Conservation (phyloP, 2,329 filamentous ascomycete species). For the Neofusicoccum parvum region DNA sequence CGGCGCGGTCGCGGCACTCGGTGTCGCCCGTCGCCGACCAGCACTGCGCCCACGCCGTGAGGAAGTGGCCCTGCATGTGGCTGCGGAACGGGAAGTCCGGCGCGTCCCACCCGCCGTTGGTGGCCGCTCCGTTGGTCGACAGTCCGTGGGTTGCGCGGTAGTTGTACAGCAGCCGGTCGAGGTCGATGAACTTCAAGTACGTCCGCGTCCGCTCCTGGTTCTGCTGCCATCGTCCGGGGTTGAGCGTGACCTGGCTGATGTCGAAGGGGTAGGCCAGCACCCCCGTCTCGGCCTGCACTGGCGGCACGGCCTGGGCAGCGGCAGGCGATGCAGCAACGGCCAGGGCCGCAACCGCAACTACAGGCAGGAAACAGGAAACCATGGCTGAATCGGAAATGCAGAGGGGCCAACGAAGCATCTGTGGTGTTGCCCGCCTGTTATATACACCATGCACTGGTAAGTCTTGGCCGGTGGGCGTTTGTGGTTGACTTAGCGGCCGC, state of each 20-base stretch:
- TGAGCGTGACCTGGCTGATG: conserved; percentile 44
- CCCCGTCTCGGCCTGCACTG: conserved; percentile 32
- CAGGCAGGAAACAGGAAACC: too few species aligned
- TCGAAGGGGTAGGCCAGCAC: conserved; percentile 43
- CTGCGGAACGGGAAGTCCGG: conserved; percentile 57
- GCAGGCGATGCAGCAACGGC: not conserved
- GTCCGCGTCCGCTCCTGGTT: conserved; percentile 52
- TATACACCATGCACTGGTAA: too few species aligned
- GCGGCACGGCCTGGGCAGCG: conserved; percentile 30
- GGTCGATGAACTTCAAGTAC: conserved; percentile 51
- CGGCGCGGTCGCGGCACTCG: conserved; percentile 50
- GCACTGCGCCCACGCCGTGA: conserved; percentile 55
- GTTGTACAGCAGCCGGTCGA: conserved; percentile 52
- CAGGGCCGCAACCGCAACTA: not conserved
- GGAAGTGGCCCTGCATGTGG: conserved; percentile 55
- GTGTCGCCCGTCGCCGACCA: conserved; percentile 48
- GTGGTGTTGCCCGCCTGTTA: too few species aligned
- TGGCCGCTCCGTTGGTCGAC: conserved; percentile 48
- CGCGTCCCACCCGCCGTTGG: conserved; percentile 57
- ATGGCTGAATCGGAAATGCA: too few species aligned
- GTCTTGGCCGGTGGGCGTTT: too few species aligned
- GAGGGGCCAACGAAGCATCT: too few species aligned
- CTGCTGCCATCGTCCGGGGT: conserved; percentile 43
- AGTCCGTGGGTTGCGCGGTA: conserved; percentile 52
- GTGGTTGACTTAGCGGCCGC: too few species aligned